Percentiles rank a stretch among this genome's conserved stretches.
These are phyloP conservation scores for Physaria fendleri DNA, from an alignment of 345 rosid species.

Conservation along the genomic window DNA sequence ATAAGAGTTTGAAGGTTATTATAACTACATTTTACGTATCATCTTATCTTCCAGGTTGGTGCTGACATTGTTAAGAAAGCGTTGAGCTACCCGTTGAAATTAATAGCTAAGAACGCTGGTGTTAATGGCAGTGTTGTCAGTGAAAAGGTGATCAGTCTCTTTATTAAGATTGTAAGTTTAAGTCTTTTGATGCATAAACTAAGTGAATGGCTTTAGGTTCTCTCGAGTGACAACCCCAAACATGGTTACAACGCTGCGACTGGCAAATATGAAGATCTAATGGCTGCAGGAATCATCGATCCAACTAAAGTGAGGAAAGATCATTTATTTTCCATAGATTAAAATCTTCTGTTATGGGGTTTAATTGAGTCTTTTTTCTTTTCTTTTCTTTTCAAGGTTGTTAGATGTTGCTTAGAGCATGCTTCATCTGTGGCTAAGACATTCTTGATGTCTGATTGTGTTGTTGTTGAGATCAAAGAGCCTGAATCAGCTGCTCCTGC, in stretches of 20 bases:
- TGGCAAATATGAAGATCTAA: slow-evolving; percentile 79
- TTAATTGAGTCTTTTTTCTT: background rate
- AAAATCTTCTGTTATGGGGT: background rate
- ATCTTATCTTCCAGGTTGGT: slow-evolving; percentile 48
- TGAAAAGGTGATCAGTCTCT: slow-evolving; percentile 46
- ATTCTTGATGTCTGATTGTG: slow-evolving; percentile 95
- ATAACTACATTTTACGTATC: background rate
- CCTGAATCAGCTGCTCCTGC: slow-evolving; percentile 54
- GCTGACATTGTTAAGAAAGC: slow-evolving; percentile 89
- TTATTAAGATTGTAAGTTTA: background rate
- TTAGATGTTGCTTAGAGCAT: slow-evolving; percentile 95
- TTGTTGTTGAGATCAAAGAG: slow-evolving; percentile 93
- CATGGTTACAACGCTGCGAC: slow-evolving; percentile 89
- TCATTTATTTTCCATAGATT: background rate
- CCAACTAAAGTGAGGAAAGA: slow-evolving; percentile 62
- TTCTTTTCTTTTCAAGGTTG: slow-evolving; percentile 48
- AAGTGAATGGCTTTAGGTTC: slow-evolving; percentile 36
- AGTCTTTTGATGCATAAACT: background rate
- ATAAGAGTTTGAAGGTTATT: background rate
- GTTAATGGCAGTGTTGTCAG: slow-evolving; percentile 89
- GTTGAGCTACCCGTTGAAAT: slow-evolving; percentile 69
- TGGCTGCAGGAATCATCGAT: slow-evolving; percentile 90
- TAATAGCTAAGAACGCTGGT: slow-evolving; percentile 89
- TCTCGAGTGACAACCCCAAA: slow-evolving; percentile 51
- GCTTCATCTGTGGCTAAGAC: slow-evolving; percentile 89